phyloP scores from a whole-genome alignment of 768 basidiomycete species.

The Tricholoma bakamatsutake region DNA sequence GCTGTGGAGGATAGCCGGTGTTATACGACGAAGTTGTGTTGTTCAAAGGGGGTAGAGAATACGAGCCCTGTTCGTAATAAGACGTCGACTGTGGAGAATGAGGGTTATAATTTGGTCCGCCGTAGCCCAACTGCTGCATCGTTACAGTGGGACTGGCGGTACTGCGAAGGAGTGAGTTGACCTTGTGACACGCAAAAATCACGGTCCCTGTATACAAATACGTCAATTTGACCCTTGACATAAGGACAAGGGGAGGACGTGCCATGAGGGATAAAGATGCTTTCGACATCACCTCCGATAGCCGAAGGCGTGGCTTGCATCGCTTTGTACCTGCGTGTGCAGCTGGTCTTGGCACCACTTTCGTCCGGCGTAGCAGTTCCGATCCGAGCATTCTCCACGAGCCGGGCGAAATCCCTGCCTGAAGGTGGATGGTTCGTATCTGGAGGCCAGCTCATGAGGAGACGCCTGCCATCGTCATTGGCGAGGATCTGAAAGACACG shows the following conservation, averaged over 20 bases:
- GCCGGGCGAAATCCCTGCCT: slow-evolving; percentile 47
- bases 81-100: slow-evolving; percentile 25
- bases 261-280: slow-evolving; percentile 91
- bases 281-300: slow-evolving; percentile 64
- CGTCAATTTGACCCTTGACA: slow-evolving; percentile 11
- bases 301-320: slow-evolving; percentile 56
- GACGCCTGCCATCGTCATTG: slow-evolving; percentile 49
- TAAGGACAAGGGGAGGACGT: slow-evolving; percentile 25
- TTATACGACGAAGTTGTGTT: slow-evolving; percentile 25
- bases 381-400: slow-evolving; percentile 66
- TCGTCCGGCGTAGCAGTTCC: slow-evolving; percentile 41
- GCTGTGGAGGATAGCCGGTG: slow-evolving; percentile 29
- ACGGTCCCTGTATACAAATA: slow-evolving; percentile 43
- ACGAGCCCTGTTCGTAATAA: slow-evolving; percentile 38
- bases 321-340: slow-evolving; percentile 79
- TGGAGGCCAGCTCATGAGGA: slow-evolving; percentile 76
- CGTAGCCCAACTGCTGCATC: slow-evolving; percentile 44
- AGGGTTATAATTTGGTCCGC: slow-evolving; percentile 28
- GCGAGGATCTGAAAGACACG: slow-evolving; percentile 77
- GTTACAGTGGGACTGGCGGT: slow-evolving; percentile 31
- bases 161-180: slow-evolving; percentile 40
- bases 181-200: slow-evolving; percentile 72
- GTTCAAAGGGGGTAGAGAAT: slow-evolving; percentile 35
- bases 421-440: slow-evolving; percentile 43
- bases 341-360: slow-evolving; percentile 78